Evolutionary conservation across 2,329 filamentous ascomycete genomes (phyloP).

Genomic region (Aspergillus eucalypticola): DNA sequence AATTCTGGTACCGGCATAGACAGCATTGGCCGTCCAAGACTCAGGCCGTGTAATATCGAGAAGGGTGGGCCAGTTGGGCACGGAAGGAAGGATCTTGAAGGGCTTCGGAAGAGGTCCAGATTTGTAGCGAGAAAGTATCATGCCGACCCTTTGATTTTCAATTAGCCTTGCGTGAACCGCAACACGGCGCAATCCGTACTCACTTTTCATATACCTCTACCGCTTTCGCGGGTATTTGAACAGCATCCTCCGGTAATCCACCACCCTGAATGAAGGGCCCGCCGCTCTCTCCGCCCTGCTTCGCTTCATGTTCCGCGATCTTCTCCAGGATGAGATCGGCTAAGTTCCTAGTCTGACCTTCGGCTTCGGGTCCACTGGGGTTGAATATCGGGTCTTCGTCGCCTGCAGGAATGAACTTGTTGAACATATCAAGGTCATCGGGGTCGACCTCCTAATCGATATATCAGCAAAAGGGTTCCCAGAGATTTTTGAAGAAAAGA

Average conservation of each 20-base stretch:
- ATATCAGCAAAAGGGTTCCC: constrained; percentile 4
- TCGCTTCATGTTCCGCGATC: constrained; percentile 86
- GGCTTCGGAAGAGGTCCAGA: constrained; percentile 96
- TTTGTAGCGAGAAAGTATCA: constrained; percentile 89
- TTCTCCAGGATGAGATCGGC: constrained; percentile 92
- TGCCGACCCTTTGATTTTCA: constrained; percentile 63
- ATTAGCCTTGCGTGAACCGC: constrained; percentile 17
- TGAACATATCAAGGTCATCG: constrained; percentile 84
- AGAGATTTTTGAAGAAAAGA: background rate
- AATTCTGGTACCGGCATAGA: constrained; percentile 86
- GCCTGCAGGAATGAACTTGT: constrained; percentile 78
- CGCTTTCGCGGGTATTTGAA: constrained; percentile 86
- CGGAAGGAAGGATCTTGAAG: constrained; percentile 92
- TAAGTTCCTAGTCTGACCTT: constrained; percentile 70
- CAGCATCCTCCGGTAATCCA: constrained; percentile 70
- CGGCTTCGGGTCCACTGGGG: constrained; percentile 50
- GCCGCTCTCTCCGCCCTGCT: constrained; percentile 49
- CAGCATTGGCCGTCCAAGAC: constrained; percentile 73
- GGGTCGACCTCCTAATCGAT: constrained; percentile 72
- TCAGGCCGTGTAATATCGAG: constrained; percentile 82
- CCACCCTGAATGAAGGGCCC: constrained; percentile 51
- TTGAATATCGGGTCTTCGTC: constrained; percentile 73
- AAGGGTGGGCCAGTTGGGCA: constrained; percentile 89
- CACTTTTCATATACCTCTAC: constrained; percentile 91
- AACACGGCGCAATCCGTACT: constrained; percentile 15